Evolutionary conservation across 768 basidiomycete genomes (phyloP), one percentile per base, ranked within the genome.

Genomic region (Suillus decipiens): DNA sequence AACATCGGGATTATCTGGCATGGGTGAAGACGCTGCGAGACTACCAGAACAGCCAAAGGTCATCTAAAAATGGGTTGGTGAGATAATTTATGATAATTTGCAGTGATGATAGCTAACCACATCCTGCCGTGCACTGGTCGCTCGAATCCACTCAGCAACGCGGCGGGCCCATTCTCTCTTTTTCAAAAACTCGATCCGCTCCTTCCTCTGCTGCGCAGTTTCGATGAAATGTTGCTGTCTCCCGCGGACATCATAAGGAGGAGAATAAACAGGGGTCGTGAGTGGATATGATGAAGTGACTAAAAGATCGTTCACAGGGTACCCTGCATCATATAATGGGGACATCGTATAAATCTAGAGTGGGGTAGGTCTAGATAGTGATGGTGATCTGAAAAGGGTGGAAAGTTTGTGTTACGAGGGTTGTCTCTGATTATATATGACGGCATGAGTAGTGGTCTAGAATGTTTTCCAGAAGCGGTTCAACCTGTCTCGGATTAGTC

Each of bases 151-250:
- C 59, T 78, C 74, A 1, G 78, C 69, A 70, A 78, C 73, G 33
- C 78, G 70, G 19, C 75, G 70, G 1, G 84, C 78, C 64, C 77
- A 80, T 64, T 81, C 82, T 51, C 80, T 76, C 61, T 75, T 78
- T 60, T 81, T 80, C 50, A 83, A 70, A 67, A 86, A 84, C n/a
- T 82, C 82, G 63, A 80, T 74, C 65, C 84, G 83, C 63, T 83
- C 81, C 55, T 76, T 76, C 31, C 83, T 75, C 72, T 86, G 85
- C 1, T 77, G 69, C 28, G 72, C 69, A 1, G 79, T 79, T 72
- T 86, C 85, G 37, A 75, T 59, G 62, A 77, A 85, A 41, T 70
- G 73, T 63, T 77, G 70, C 71, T 82, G 82, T 37, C 83, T 76
- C 37, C 82, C 82, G 17, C 73, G 79, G 15, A 72, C 37, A 72